Conservation (phyloP, 2,329 filamentous ascomycete genomes). For the Trichoderma aggressivum region DNA sequence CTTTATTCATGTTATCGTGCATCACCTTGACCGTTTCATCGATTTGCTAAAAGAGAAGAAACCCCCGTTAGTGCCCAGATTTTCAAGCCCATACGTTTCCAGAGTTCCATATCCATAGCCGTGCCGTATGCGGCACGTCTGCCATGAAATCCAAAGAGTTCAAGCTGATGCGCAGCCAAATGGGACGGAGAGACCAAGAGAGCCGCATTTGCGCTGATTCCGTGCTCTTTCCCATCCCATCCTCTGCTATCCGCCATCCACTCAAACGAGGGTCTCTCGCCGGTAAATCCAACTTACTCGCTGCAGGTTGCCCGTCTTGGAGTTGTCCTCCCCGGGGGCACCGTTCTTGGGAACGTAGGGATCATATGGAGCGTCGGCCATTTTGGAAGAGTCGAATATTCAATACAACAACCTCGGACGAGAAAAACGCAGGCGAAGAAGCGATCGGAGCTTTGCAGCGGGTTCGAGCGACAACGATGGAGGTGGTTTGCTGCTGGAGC, state of each 20-base stretch:
- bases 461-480: slow-evolving; percentile 11
- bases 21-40: slow-evolving; percentile 93
- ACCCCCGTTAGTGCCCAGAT: not conserved
- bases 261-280: not conserved
- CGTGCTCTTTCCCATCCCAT: not conserved
- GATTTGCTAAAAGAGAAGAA: slow-evolving; percentile 71
- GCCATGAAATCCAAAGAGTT: not conserved
- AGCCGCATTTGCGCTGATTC: not conserved
- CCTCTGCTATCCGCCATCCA: not conserved
- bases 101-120: not conserved
- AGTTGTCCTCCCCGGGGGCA: slow-evolving; percentile 30
- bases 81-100: not conserved
- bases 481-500: slow-evolving; percentile 24
- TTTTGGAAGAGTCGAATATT: slow-evolving; percentile 31
- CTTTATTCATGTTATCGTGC: slow-evolving; percentile 96
- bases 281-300: not conserved
- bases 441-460: not conserved
- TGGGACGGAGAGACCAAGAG: not conserved
- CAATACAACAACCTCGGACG: not conserved
- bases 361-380: slow-evolving; percentile 71
- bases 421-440: not conserved
- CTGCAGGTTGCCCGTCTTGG: slow-evolving; percentile 3
- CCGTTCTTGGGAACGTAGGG: slow-evolving; percentile 80
- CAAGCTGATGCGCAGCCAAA: not conserved
- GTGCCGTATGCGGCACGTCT: not conserved